Percentiles rank a stretch among this genome's conserved stretches.
phyloP scores from a whole-genome alignment of 2,329 filamentous ascomycete genomes.

The Colletotrichum liriopes region DNA sequence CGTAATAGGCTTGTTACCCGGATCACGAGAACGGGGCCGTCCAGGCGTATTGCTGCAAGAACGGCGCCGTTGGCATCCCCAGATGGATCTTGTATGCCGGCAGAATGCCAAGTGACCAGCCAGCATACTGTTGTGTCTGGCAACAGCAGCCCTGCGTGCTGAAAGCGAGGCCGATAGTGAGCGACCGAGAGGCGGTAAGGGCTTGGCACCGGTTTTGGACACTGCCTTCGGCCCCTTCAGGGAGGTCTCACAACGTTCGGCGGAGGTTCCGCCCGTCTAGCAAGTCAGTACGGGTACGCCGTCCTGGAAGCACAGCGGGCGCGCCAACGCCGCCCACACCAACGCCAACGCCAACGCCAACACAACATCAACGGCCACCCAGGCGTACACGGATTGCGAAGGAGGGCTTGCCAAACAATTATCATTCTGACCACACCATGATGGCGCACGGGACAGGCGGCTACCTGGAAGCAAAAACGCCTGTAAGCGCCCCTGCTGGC shows the following conservation, averaged over 20 bases:
- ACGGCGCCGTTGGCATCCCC: neutral
- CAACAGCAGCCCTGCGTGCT: neutral
- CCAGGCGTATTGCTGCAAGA: neutral
- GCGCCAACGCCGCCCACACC: conserved; percentile 5
- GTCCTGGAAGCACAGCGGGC: neutral
- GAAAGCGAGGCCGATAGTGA: neutral
- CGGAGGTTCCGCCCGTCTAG: conserved; percentile 6
- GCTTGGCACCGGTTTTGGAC: neutral
- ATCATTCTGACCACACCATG: neutral
- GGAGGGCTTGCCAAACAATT: no score
- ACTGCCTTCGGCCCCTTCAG: neutral
- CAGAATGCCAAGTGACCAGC: neutral
- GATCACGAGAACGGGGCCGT: neutral
- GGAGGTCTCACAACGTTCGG: neutral
- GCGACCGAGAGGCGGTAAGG: neutral
- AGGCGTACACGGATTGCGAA: neutral
- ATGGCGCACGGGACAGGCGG: conserved; percentile 1
- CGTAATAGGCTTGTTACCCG: neutral
- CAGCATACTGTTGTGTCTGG: neutral
- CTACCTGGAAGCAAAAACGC: neutral
- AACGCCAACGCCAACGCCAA: neutral
- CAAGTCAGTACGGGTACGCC: neutral
- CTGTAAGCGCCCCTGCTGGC: conserved; percentile 20
- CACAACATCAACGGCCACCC: neutral
- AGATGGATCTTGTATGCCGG: neutral